Base-by-base conservation (phyloP, 202 grass and related monocot genomes). In the Brachypodium distachyon region DNA sequence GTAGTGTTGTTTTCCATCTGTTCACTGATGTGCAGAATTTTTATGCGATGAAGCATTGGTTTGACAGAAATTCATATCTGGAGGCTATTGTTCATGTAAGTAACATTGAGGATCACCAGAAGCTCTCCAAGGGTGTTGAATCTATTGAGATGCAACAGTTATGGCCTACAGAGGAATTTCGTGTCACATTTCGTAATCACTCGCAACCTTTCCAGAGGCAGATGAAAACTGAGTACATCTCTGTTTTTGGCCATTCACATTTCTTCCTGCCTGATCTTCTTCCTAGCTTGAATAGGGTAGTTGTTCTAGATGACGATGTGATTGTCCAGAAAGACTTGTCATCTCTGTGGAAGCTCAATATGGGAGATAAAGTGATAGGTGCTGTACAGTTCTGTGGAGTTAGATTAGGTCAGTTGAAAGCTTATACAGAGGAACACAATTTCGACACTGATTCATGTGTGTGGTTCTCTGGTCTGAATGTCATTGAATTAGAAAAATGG, bases 231-330 rank as follows among this genome's bases (percentile, higher is more conserved):
- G 81, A 94, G 27, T 99, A 99, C 72, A 77, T 99, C 55, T 89
- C 92, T 34, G 34, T 87, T 63, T 99, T 99, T 62, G 83, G 89
- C 21, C 89, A 85, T 77, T 99, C 96, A 39, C 85, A 96, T 67
- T 95, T 95, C 72, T 62, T 99, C 25, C 82, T 99, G 67, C 83
- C 96, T 4, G 83, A 93, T 48, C 87, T 99, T 83, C 91, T 99
- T 85, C 89, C 87, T 28, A 80, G 73, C 47, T 75, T 96, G 71
- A 90, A 93, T 48, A 96, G 81, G 72, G 75, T 96, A 1, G 46
- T 99, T 17, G 43, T 99, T 67, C 81, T 99, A 39, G 96, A 93
- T 46, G 96, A 99, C 87, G 96, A 99, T 87, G 80, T 99, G 77
- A 83, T 99, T 88, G 87, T 99, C 57, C 89, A 93, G 78, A 83